Percentiles rank a stretch among this genome's conserved stretches.
These are phyloP conservation scores for Neoboletus brunneissimus DNA, from an alignment of 768 basidiomycete species.

Conservation along the genomic window DNA sequence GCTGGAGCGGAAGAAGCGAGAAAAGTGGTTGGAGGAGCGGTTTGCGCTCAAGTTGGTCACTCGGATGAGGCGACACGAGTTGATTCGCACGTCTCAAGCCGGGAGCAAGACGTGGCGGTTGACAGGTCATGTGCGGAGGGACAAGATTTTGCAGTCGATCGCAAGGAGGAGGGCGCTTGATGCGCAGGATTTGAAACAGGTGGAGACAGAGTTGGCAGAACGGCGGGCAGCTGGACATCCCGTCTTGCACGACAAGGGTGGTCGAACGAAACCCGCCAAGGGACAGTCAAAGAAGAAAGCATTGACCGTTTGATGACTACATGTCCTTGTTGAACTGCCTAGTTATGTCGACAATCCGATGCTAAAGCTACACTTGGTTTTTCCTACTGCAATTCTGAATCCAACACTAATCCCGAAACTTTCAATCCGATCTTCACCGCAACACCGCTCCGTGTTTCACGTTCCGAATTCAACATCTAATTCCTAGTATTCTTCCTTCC, in stretches of 20 bases:
- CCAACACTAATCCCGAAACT: not conserved
- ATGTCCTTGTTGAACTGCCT: not conserved
- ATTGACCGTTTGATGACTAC: conserved; percentile 1
- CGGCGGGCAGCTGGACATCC: conserved; percentile 24
- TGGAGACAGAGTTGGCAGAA: conserved; percentile 32
- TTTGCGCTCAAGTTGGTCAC: conserved; percentile 46
- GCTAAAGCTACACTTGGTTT: conserved; percentile 24
- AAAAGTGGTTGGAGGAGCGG: conserved; percentile 61
- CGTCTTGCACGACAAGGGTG: conserved; percentile 22
- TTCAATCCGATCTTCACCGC: not conserved
- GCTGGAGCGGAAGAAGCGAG: conserved; percentile 51
- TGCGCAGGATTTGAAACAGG: conserved; percentile 39
- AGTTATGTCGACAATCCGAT: conserved; percentile 5
- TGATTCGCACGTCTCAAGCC: conserved; percentile 37
- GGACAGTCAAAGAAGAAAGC: conserved; percentile 6
- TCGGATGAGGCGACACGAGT: conserved; percentile 31
- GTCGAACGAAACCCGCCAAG: conserved; percentile 1
- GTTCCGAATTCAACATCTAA: not conserved
- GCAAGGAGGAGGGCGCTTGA: conserved; percentile 45
- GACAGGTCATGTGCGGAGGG: conserved; percentile 40
- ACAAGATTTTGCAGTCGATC: conserved; percentile 51
- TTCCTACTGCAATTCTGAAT: not conserved
- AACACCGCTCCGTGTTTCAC: not conserved
- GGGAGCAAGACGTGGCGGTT: conserved; percentile 39
- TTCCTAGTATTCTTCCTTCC: not conserved